Evolutionary conservation across 2,329 filamentous ascomycete species (phyloP).

Genomic region (Fusarium liriodendri): DNA sequence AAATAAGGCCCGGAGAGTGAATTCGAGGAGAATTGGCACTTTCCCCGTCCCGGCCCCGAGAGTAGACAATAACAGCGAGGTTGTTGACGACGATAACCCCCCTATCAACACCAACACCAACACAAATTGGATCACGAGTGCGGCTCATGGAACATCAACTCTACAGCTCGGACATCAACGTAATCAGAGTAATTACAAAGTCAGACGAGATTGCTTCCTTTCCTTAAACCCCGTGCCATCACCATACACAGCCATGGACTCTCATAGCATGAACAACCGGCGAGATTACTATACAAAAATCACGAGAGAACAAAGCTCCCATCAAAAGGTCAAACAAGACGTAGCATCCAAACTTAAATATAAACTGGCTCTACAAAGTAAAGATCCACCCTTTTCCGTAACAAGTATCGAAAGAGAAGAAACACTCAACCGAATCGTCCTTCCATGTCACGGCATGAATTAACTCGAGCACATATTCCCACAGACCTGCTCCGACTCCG

Average conservation of each 20-base stretch:
- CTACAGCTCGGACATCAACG: no score
- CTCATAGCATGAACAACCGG: neutral
- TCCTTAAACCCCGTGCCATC: neutral
- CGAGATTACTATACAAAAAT: neutral
- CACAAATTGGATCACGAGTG: neutral
- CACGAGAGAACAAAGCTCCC: neutral
- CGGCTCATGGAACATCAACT: neutral
- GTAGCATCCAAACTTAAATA: neutral
- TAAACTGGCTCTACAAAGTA: neutral
- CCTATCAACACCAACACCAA: neutral
- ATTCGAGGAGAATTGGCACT: no score
- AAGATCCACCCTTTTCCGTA: neutral
- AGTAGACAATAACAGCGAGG: neutral
- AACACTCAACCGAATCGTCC: neutral
- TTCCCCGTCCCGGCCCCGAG: neutral
- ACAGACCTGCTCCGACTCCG: neutral
- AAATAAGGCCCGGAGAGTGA: neutral
- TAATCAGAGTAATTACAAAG: neutral
- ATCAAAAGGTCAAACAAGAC: neutral
- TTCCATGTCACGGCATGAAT: neutral
- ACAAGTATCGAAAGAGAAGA: neutral
- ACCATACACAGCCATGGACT: neutral
- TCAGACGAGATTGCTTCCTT: neutral
- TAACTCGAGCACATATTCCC: neutral
- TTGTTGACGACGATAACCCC: neutral